Evolutionary conservation across 139 green algal genomes (phyloP), one percentile per base, ranked within the genome.

Genomic region (Auxenochlorella protothecoides): DNA sequence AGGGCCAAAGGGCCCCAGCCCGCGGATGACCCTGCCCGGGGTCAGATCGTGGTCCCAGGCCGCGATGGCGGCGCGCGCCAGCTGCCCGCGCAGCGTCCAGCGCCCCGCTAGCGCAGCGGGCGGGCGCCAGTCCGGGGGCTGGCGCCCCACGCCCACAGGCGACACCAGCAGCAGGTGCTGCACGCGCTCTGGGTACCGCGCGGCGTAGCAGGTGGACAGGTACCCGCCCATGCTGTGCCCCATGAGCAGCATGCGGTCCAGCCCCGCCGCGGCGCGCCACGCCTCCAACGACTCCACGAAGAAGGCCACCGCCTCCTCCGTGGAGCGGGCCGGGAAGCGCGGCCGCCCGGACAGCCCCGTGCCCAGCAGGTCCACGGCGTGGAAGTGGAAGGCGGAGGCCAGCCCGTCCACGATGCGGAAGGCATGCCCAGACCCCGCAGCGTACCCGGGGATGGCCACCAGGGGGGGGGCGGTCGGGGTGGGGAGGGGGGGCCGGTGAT

Each of bases 161-260:
- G 84, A 91, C 13, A 97, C 90, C 10, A 96, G 83, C 61, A 97
- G 76, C 13, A 97, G 84, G 76, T 97, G 89, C 69, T 88, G 5
- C 65, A 97, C 87, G 27, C 88, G 80, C 69, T 96, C 85, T 0
- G 91, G 91, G 76, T 97, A 79, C 5, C 72, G 61, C 66, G 94
- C 75, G 7, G 91, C 89, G 74, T 97, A 97, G 65, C 56, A 75
- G 56, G 89, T 86, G 5, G 88, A 79, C 55, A 96, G 76, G 78
- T 95, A 96, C 51, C 90, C 90, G 12, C 89, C 89, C 71, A 97
- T 70, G 70, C 64, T 84, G 85, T 97, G 91, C 3, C 89, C 91
- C 53, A 95, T 78, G 53, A 93, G 80, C 9, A 92, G 72, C 69
- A 94, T 85, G 7, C 80, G 83, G 52, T 90, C 79, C 55, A 92